These are phyloP conservation scores for Myotisia sp. DNA, from an alignment of 2,329 filamentous ascomycete genomes.

Conservation along the genomic window DNA sequence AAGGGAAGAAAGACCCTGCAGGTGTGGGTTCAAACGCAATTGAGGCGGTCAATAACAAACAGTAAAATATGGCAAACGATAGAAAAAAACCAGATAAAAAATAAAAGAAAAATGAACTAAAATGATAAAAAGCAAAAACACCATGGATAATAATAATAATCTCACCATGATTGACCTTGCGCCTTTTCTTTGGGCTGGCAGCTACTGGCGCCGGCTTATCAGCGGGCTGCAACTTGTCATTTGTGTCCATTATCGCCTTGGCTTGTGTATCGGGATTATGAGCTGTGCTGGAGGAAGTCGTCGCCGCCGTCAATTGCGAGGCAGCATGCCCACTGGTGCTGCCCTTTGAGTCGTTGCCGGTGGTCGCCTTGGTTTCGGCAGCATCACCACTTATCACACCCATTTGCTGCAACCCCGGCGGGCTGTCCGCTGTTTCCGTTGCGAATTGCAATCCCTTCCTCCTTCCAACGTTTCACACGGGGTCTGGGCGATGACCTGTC, in stretches of 20 bases:
- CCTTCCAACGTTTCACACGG: constrained; percentile 9
- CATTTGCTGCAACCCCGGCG: constrained; percentile 5
- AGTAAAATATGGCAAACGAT: too few relatives aligned
- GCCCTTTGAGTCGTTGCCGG: too few relatives aligned
- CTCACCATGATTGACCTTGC: constrained; percentile 82
- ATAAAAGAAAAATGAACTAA: too few relatives aligned
- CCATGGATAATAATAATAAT: too few relatives aligned
- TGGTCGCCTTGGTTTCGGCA: constrained; percentile 12
- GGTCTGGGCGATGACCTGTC: constrained; percentile 7
- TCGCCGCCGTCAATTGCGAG: constrained; percentile 4
- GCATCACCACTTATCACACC: constrained; percentile 11
- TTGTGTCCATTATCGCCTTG: constrained; percentile 20
- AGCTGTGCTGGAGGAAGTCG: constrained; percentile 8
- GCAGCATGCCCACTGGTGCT: constrained; percentile 3
- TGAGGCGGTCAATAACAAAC: constrained; percentile 5
- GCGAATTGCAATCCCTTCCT: constrained; percentile 2
- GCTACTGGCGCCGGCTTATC: constrained; percentile 21
- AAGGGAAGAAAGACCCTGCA: constrained; percentile 3
- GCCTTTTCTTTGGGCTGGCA: constrained; percentile 61
- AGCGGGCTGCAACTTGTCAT: constrained; percentile 21
- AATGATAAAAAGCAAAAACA: not conserved
- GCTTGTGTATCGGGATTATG: constrained; percentile 14
- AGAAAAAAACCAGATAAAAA: too few relatives aligned
- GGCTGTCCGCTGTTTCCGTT: constrained; percentile 3
- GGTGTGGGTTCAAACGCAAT: too few relatives aligned